Percentiles rank a stretch among this genome's conserved stretches.
These are phyloP conservation scores for Durio zibethinus DNA, from an alignment of 345 rosid genomes.

Conservation along the genomic window DNA sequence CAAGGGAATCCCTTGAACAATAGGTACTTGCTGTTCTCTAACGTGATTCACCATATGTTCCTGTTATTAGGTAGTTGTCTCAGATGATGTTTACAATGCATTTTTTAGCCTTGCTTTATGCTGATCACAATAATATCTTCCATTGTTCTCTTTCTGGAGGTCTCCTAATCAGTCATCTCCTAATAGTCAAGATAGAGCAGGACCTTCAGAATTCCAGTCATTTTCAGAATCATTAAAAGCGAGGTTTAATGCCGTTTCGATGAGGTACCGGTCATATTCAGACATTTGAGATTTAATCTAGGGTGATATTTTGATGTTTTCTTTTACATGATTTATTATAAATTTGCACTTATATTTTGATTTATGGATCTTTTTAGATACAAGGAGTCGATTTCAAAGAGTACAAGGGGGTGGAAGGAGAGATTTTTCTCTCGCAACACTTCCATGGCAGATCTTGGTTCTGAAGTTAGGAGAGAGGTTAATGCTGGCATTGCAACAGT, in stretches of 20 bases:
- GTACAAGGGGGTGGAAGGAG: constrained; percentile 94
- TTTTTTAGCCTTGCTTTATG: not conserved
- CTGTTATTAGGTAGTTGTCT: not conserved
- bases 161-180: constrained; percentile 53
- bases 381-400: constrained; percentile 89
- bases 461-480: constrained; percentile 84
- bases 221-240: constrained; percentile 87
- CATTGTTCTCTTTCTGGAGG: constrained; percentile 30
- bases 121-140: not conserved
- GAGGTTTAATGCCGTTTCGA: constrained; percentile 67
- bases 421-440: constrained; percentile 77
- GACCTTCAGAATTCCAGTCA: constrained; percentile 82
- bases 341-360: not conserved
- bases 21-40: constrained; percentile 37
- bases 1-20: constrained; percentile 29
- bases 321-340: not conserved
- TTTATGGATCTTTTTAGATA: constrained; percentile 40
- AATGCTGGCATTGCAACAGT: constrained; percentile 83
- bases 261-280: constrained; percentile 40
- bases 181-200: constrained; percentile 71
- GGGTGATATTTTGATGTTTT: not conserved
- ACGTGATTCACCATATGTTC: not conserved
- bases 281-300: not conserved
- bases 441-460: constrained; percentile 63
- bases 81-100: not conserved